phyloP scores from a whole-genome alignment of 1,284 basidiomycete genomes.

The Trichosporon sp. region DNA sequence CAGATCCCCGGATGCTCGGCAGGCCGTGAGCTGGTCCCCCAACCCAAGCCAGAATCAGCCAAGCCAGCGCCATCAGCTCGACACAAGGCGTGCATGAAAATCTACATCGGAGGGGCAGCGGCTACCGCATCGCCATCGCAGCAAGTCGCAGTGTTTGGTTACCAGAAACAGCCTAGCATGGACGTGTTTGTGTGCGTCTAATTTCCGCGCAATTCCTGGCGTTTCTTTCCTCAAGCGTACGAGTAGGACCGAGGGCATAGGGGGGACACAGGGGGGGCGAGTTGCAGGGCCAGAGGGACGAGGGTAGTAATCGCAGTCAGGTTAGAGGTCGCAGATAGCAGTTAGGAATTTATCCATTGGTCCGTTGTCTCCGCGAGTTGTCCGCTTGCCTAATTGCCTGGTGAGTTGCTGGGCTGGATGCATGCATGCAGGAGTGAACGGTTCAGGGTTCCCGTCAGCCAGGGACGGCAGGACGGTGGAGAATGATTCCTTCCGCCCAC shows the following conservation, averaged over 20 bases:
- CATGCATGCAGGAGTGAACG: not conserved
- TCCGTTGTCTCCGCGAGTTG: not conserved
- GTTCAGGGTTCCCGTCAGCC: not conserved
- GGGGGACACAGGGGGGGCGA: not conserved
- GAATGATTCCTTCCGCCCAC: constrained; percentile 15
- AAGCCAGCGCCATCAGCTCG: not conserved
- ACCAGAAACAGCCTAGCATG: constrained; percentile 10
- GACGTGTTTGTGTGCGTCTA: not conserved
- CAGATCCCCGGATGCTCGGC: constrained; percentile 15
- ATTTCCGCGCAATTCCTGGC: not conserved
- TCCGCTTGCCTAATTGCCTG: not conserved
- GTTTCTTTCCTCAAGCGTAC: not conserved
- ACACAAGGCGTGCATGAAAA: not conserved
- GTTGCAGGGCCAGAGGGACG: not conserved
- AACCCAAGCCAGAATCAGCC: not conserved
- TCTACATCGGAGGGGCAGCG: not conserved
- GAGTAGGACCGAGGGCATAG: constrained; percentile 6
- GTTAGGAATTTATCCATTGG: constrained; percentile 12
- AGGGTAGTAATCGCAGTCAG: constrained; percentile 20
- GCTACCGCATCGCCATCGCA: not conserved
- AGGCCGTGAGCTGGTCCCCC: not conserved
- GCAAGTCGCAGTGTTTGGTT: not conserved
- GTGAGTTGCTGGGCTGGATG: not conserved
- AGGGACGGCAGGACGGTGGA: not conserved
- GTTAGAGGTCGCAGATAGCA: not conserved